These are phyloP conservation scores for Phytophthora aleatoria DNA, from an alignment of 352 stramenopile species.

Conservation along the genomic window DNA sequence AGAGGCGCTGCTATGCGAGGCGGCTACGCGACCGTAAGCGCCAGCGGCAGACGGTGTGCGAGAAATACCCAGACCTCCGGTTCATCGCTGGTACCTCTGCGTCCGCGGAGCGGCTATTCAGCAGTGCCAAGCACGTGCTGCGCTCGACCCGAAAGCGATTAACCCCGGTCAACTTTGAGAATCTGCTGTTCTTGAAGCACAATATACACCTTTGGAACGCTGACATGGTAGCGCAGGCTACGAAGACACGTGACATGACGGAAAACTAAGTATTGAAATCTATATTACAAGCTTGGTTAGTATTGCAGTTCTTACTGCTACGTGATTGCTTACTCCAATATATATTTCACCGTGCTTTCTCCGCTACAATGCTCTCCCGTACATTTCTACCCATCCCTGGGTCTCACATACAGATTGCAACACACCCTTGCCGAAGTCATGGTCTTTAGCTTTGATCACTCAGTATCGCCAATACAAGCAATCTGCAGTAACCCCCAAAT, in stretches of 20 bases:
- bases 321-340: neutral
- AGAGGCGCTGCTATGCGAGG: neutral
- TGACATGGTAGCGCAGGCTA: neutral
- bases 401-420: too few relatives aligned
- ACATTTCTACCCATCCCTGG: neutral
- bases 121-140: neutral
- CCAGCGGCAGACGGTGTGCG: neutral
- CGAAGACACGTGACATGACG: neutral
- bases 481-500: too few relatives aligned
- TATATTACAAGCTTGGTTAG: neutral
- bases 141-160: neutral
- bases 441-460: too few relatives aligned
- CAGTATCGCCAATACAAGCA: too few relatives aligned
- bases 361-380: neutral
- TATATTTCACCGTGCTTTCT: neutral
- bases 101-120: neutral
- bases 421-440: too few relatives aligned
- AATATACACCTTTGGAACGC: neutral
- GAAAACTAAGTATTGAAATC: neutral
- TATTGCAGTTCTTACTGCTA: neutral
- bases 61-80: neutral
- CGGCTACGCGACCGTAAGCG: neutral
- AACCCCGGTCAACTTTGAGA: neutral
- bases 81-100: slow-evolving; percentile 1
- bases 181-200: neutral